phyloP scores from a whole-genome alignment of 441 rosid species.

The Erodium moschatum region DNA sequence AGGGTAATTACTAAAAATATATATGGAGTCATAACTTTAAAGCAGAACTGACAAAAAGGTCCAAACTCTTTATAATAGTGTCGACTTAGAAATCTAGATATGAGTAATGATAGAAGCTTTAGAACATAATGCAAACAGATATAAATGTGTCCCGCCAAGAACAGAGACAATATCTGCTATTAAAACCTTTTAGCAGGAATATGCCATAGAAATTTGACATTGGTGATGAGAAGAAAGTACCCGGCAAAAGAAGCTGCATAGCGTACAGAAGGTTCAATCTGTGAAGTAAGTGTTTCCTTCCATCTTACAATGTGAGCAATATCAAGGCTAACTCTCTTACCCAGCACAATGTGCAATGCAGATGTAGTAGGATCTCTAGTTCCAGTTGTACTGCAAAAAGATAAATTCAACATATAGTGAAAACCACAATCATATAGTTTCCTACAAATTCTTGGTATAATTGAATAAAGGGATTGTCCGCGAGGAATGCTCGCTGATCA shows the following conservation, averaged over 20 bases:
- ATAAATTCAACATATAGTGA: slow-evolving; percentile 8
- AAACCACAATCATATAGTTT: slow-evolving; percentile 4
- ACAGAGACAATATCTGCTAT: not conserved
- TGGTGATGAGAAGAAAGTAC: slow-evolving; percentile 37
- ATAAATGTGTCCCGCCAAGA: not conserved
- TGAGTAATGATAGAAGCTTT: not conserved
- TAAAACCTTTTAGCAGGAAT: not conserved
- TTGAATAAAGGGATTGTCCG: too few relatives aligned
- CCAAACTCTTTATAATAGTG: not conserved
- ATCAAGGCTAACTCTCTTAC: slow-evolving; percentile 68
- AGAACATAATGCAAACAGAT: slow-evolving; percentile 2
- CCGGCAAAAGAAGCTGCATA: slow-evolving; percentile 97
- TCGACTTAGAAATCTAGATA: not conserved
- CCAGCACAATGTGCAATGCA: slow-evolving; percentile 74
- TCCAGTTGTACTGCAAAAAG: slow-evolving; percentile 74
- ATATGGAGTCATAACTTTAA: too few relatives aligned
- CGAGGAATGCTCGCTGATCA: too few relatives aligned
- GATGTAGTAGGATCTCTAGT: slow-evolving; percentile 86
- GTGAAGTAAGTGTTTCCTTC: slow-evolving; percentile 51
- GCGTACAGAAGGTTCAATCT: slow-evolving; percentile 68
- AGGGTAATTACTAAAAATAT: too few relatives aligned
- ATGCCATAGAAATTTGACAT: slow-evolving; percentile 11
- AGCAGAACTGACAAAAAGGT: not conserved
- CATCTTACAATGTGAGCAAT: slow-evolving; percentile 91
- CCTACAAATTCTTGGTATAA: not conserved